Base-by-base conservation (phyloP, 2,329 filamentous ascomycete genomes). In the Beauveria sp. region DNA sequence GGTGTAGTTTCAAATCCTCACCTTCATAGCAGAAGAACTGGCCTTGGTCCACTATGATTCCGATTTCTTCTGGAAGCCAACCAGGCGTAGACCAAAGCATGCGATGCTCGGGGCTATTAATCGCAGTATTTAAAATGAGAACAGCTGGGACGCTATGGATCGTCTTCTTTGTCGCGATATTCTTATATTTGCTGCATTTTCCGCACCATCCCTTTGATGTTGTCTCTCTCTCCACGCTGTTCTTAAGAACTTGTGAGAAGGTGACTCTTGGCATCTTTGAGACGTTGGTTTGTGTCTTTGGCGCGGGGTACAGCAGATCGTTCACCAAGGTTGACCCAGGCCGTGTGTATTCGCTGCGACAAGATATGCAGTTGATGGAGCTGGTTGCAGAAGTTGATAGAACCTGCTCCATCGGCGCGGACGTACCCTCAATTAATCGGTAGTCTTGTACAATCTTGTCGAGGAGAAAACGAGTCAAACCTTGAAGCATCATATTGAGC, bases 11-110 rank as follows among this genome's bases (percentile, higher is more conserved):
- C 65, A 99, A 75, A 68, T 98, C 93, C 58, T 96, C 88, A 2
- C 95, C 93, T 73, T 99, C 93, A 66, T 92, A 98, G 73, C 93
- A 97, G 74, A 91, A 93, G 70, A 98, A 90, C 70, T 96, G 90
- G n/a, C 91, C 91, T 68, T 90, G 86, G 63, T 96, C 90, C 62
- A 96, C 85, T 62, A 96, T 90, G 69, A 99, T 85, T 43, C 95
- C 95, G 68, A 99, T 93, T 72, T 98, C 92, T 70, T 95, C 89
- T 0, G 95, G 95, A 14, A 99, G 79, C 88, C 93, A 99, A 18
- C 90, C 91, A 0, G 91, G 91, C 14, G 87, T 91, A 1, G 90
- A 86, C 96, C 96, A 99, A 18, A 96, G 80, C 63, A 89, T 83
- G 67, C 88, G 87, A 42, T 91, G 85, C 65, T 93, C 89, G 2